Percentiles rank a stretch among this genome's conserved stretches.
Conservation (phyloP, 306 rosid species). For the Psophocarpus tetragonolobus region DNA sequence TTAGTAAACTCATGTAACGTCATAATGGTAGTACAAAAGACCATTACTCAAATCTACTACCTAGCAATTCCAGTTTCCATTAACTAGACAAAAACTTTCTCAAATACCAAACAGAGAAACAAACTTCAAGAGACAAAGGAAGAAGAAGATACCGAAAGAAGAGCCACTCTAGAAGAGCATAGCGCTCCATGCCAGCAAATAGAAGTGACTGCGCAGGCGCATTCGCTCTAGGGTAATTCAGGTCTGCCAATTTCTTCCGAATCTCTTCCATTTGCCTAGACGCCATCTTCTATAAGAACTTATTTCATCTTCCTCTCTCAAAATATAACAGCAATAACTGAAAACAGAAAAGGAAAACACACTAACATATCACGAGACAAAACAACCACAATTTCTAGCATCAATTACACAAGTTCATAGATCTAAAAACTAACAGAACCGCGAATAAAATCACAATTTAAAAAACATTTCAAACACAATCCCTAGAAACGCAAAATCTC, state of each 20-base stretch:
- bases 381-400: not conserved
- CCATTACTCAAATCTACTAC: not conserved
- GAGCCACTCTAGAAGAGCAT: slow-evolving; percentile 95
- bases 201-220: slow-evolving; percentile 93
- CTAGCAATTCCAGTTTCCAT: not conserved
- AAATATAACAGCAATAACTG: not conserved
- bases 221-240: slow-evolving; percentile 84
- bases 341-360: not conserved
- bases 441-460: not conserved
- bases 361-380: not conserved
- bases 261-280: slow-evolving; percentile 95
- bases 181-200: slow-evolving; percentile 98
- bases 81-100: not conserved
- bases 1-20: not conserved
- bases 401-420: not conserved
- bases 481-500: too few species aligned
- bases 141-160: slow-evolving; percentile 66
- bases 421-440: not conserved
- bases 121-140: not conserved
- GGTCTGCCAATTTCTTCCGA: slow-evolving; percentile 67
- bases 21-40: not conserved
- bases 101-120: not conserved
- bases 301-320: slow-evolving; percentile 13
- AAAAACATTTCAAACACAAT: not conserved
- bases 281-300: slow-evolving; percentile 57